Percentiles rank a stretch among this genome's conserved stretches.
These are phyloP conservation scores for Grammothele lineata DNA, from an alignment of 768 basidiomycete genomes.

Conservation along the genomic window DNA sequence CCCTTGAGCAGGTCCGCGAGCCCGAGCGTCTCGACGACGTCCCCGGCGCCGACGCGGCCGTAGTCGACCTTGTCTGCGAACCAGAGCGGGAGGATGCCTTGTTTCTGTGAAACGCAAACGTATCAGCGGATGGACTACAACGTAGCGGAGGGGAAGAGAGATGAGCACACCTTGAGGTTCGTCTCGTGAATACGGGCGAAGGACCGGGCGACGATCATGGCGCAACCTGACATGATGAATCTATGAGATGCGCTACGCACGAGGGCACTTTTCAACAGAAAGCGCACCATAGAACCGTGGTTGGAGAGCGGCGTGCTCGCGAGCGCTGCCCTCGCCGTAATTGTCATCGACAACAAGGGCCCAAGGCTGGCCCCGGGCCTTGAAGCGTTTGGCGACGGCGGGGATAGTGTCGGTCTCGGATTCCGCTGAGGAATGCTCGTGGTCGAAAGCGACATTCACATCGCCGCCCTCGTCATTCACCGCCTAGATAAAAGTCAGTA, in stretches of 20 bases:
- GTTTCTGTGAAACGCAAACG: conserved; percentile 59
- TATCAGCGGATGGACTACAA: too few relatives aligned
- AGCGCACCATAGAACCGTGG: conserved; percentile 87
- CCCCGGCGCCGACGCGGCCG: conserved; percentile 74
- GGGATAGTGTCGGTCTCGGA: conserved; percentile 78
- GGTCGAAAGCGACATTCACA: conserved; percentile 88
- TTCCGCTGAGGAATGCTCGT: conserved; percentile 42
- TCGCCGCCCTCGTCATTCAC: conserved; percentile 93
- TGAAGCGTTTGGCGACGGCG: conserved; percentile 84
- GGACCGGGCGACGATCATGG: conserved; percentile 83
- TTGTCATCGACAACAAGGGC: conserved; percentile 93
- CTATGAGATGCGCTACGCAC: not conserved
- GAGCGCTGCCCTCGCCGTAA: conserved; percentile 96
- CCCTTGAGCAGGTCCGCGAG: conserved; percentile 58
- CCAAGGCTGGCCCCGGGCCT: conserved; percentile 82
- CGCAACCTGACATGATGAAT: conserved; percentile 54
- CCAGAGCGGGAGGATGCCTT: conserved; percentile 96
- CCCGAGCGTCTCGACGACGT: conserved; percentile 80
- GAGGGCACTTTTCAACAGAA: too few relatives aligned
- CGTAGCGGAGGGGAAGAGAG: too few relatives aligned
- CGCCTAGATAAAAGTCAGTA: conserved; percentile 49
- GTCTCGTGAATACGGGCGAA: conserved; percentile 99
- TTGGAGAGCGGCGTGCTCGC: conserved; percentile 96
- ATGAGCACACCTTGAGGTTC: conserved; percentile 75
- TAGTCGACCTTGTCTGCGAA: conserved; percentile 87